Conservation (phyloP, 768 basidiomycete species). For the Tricholoma sp. region DNA sequence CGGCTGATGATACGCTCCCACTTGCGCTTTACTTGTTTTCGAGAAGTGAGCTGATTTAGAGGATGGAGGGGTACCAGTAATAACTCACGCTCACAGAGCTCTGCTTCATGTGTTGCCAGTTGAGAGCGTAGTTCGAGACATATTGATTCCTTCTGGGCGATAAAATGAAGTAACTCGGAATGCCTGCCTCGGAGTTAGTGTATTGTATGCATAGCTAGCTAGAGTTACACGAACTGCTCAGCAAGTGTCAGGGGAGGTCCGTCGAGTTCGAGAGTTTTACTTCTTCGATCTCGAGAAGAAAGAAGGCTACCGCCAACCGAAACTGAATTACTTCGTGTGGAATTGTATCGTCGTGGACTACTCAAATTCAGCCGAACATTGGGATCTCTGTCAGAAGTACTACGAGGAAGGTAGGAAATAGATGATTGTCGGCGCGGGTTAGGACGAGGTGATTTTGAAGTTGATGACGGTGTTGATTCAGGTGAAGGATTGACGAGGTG, state of each 20-base stretch:
- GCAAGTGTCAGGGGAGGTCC: constrained; percentile 53
- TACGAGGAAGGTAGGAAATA: constrained; percentile 42
- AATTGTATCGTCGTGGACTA: constrained; percentile 10
- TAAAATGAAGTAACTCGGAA: constrained; percentile 74
- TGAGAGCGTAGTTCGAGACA: constrained; percentile 79
- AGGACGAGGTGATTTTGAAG: constrained; percentile 15
- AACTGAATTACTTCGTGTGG: constrained; percentile 18
- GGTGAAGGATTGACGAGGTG: constrained; percentile 37
- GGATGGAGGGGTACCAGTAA: not conserved
- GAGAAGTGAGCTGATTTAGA: not conserved
- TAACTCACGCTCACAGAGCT: constrained; percentile 56
- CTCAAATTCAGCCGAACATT: constrained; percentile 9
- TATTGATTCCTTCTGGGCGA: constrained; percentile 83
- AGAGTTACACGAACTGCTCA: constrained; percentile 54
- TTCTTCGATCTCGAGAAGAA: constrained; percentile 22
- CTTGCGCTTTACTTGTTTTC: constrained; percentile 61
- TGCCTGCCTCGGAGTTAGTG: constrained; percentile 43
- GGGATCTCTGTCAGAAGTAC: constrained; percentile 13
- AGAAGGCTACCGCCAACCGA: constrained; percentile 12
- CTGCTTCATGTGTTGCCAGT: constrained; percentile 65
- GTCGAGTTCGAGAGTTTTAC: constrained; percentile 17
- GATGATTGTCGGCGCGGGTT: constrained; percentile 45
- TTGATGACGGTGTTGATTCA: constrained; percentile 15
- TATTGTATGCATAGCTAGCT: not conserved
- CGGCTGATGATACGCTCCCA: constrained; percentile 79